These are phyloP conservation scores for Suhomyces bolitotheri DNA, from an alignment of 1,139 yeast genomes.

Conservation along the genomic window DNA sequence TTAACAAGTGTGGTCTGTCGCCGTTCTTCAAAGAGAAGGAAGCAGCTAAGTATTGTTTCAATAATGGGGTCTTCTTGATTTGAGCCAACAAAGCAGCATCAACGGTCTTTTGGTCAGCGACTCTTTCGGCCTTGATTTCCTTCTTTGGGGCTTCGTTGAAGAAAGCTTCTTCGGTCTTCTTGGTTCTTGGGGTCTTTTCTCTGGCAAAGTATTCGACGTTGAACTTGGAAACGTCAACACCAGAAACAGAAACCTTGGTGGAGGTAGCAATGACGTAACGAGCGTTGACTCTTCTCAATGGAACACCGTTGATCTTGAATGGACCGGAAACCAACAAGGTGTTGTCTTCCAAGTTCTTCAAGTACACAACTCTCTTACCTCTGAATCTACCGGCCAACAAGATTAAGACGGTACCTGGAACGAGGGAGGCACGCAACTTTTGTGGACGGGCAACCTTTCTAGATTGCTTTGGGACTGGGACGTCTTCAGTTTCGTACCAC, in stretches of 20 bases:
- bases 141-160: constrained; percentile 89
- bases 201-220: constrained; percentile 96
- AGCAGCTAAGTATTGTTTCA: constrained; percentile 96
- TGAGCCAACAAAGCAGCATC: constrained; percentile 92
- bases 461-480: constrained; percentile 79
- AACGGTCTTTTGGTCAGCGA: constrained; percentile 96
- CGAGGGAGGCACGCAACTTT: constrained; percentile 94
- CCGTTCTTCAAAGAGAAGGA: constrained; percentile 97
- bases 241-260: constrained; percentile 78
- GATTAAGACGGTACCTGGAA: constrained; percentile 98
- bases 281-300: constrained; percentile 98
- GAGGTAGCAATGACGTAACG: constrained; percentile 99
- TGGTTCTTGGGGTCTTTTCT: constrained; percentile 79
- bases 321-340: constrained; percentile 98
- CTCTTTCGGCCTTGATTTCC: constrained; percentile 90
- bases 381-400: constrained; percentile 99
- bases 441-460: constrained; percentile 95
- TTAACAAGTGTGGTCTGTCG: constrained; percentile 98
- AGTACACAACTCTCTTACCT: constrained; percentile 99
- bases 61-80: constrained; percentile 97
- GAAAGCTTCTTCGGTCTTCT: constrained; percentile 93
- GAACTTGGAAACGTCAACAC: constrained; percentile 89
- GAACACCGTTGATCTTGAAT: constrained; percentile 99
- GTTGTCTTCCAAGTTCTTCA: constrained; percentile 98
- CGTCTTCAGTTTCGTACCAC: constrained; percentile 96